Evolutionary conservation across 768 basidiomycete species (phyloP).

Genomic region (Tricholoma sp.): DNA sequence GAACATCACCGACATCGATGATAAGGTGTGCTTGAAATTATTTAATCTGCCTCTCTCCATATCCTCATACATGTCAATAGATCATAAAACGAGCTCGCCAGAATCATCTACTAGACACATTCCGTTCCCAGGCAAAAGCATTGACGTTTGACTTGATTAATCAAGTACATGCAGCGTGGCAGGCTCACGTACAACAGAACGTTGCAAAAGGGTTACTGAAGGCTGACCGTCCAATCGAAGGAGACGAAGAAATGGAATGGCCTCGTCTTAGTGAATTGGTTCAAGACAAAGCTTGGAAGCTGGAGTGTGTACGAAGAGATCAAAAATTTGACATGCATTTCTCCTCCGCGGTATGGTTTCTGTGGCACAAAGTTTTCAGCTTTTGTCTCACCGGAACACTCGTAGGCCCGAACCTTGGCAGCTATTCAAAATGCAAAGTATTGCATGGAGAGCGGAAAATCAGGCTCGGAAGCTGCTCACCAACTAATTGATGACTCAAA

Average conservation of each 20-base stretch:
- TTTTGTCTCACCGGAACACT: conserved; percentile 9
- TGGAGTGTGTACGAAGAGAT: conserved; percentile 67
- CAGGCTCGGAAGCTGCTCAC: conserved; percentile 40
- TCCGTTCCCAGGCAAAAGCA: conserved; percentile 45
- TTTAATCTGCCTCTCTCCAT: conserved; percentile 5
- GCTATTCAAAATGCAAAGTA: conserved; percentile 50
- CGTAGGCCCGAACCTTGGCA: conserved; percentile 42
- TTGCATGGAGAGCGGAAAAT: conserved; percentile 36
- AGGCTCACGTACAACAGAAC: conserved; percentile 53
- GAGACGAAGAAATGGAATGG: conserved; percentile 53
- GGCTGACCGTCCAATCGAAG: conserved; percentile 39
- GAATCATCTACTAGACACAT: conserved; percentile 62
- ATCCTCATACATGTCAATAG: conserved; percentile 34
- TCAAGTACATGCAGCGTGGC: conserved; percentile 60
- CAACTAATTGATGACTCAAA: conserved; percentile 66
- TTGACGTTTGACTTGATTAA: conserved; percentile 57
- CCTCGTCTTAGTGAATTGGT: conserved; percentile 42
- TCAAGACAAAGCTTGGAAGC: conserved; percentile 58
- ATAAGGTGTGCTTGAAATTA: conserved; percentile 63
- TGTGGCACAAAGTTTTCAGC: conserved; percentile 11
- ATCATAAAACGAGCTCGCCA: conserved; percentile 91
- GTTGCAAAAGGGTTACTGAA: conserved; percentile 61
- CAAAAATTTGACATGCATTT: conserved; percentile 94
- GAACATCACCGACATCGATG: conserved; percentile 99
- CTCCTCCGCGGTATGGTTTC: conserved; percentile 61